Base-by-base conservation (phyloP, 1,284 basidiomycete species). In the Rhodotorula sp. region DNA sequence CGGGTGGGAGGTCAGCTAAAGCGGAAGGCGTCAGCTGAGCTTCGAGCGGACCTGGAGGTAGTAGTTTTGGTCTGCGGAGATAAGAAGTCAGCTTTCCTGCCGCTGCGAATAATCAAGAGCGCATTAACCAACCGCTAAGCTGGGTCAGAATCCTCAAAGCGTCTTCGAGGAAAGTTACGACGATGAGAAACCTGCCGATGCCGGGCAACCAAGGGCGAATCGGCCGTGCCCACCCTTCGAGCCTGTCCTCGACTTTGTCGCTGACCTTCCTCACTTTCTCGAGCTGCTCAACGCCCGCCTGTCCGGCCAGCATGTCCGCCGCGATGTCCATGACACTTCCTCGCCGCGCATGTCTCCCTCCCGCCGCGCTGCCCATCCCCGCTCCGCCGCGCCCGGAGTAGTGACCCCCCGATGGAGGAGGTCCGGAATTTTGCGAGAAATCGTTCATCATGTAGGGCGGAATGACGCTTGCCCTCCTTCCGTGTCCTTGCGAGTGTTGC, bases 111-210 rank as follows among this genome's bases (percentile, higher is more conserved):
- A 27, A 9, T 24, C 10, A 20, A 47, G n/a, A 27, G 5, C 5
- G 20, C 10, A 10, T 13, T 15, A 15, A 30, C 72, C 59, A 32
- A 75, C 72, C 74, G 8, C 64, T 24, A 5, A 75, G 54, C 54
- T 75, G 74, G 19, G 72, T 73, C 15, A 75, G 47, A 49, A 75
- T 75, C 76, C 95, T 85, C 79, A 96, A 82, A 19, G 95, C 92
- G 81, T 99, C 95, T 84, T 99, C 95, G 80, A 95, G 83, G 84
- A 99, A 99, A 9, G 95, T 99, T 54, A 96, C 93, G 65, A 99
- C 93, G 81, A 99, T 99, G 74, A 99, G 83, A 83, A 98, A 98
- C 75, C 96, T 87, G 71, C 94, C 96, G 80, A 98, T 89, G 60
- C 92, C 89, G 39, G 96, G 95, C 77, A 99, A 85, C 81, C 95